Percentiles rank a stretch among this genome's conserved stretches.
phyloP scores from a whole-genome alignment of 179 eudicot genomes.

The Gypsophila paniculata region DNA sequence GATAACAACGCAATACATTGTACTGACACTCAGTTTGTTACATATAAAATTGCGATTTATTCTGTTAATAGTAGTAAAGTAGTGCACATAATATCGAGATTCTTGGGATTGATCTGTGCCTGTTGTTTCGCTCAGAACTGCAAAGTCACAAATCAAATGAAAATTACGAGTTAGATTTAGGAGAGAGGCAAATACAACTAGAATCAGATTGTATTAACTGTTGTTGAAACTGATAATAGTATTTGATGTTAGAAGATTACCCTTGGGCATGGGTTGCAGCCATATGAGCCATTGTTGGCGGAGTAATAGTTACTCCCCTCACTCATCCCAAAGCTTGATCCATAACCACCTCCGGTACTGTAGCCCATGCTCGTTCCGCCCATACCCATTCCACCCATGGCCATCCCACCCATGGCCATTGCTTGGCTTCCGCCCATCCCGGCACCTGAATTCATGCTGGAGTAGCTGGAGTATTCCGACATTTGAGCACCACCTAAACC shows the following conservation, averaged over 20 bases:
- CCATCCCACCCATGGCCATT: conserved; percentile 14
- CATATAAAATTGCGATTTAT: conserved; percentile 9
- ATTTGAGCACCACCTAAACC: conserved; percentile 18
- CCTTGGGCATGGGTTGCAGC: conserved; percentile 24
- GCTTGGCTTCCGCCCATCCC: conserved; percentile 14
- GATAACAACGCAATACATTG: not conserved
- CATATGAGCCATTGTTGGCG: conserved; percentile 10
- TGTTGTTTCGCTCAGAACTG: conserved; percentile 27
- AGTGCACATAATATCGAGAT: conserved; percentile 7
- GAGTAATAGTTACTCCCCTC: conserved; percentile 23
- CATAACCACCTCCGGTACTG: conserved; percentile 22
- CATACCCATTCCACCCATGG: conserved; percentile 11
- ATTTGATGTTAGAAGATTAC: conserved; percentile 14
- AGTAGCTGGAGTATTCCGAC: conserved; percentile 29
- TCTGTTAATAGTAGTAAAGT: not conserved
- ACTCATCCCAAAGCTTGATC: conserved; percentile 12
- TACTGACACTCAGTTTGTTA: not conserved
- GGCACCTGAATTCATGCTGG: conserved; percentile 19
- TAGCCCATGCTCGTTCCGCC: conserved; percentile 18
- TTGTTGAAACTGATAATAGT: not conserved
- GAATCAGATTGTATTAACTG: not conserved
- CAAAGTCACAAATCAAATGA: conserved; percentile 18
- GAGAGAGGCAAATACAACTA: not conserved
- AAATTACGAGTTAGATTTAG: not conserved
- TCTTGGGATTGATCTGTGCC: not conserved